Base-by-base conservation (phyloP, 768 basidiomycete species). In the Fibroporia radiculosa region DNA sequence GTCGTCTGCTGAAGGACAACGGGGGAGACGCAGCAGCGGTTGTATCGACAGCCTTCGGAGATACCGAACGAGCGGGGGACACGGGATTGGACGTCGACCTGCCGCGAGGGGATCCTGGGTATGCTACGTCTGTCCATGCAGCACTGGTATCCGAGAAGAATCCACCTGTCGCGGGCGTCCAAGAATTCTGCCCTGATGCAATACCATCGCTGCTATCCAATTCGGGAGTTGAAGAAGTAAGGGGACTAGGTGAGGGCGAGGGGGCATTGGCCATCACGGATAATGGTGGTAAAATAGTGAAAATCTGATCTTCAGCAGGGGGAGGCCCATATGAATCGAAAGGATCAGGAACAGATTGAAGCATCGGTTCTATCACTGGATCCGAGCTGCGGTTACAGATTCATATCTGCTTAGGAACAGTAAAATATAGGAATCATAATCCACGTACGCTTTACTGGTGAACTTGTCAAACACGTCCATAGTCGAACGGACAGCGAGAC, bases 401-500 rank as follows among this genome's bases (percentile, higher is more conserved):
- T 8, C 32, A 32, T 32, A 29, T 19, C 14, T 19, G 24, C 24
- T 12, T 31, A 4, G 24, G 18, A 26, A n/a, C 26, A 16, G 35
- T 19, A 19, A 41, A 31, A n/a, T n/a, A n/a, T n/a, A 16, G 3
- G n/a, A 25, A 40, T 32, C 28, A 32, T 29, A 6, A 28, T 28
- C 4, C 14, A 69, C 86, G 53, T 69, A 91, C 87, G 89, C 78
- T 68, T 91, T 92, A 19, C 85, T 74, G 11, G 86, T 88, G 50
- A 92, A 78, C 48, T 79, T 74, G 59, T 95, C 93, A 55, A 93
- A 93, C 6, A 96, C 75, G 55, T 97, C 93, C 75, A 97, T 81
- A 12, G 89, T 85, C 25, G 89, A 89, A 43, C 92, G 82, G 42
- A 95, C 84, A 2, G 83, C 83, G 25, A 93, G 72, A 57, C 83